These are phyloP conservation scores for Candida hungchunana DNA, from an alignment of 805 yeast species.

Conservation along the genomic window DNA sequence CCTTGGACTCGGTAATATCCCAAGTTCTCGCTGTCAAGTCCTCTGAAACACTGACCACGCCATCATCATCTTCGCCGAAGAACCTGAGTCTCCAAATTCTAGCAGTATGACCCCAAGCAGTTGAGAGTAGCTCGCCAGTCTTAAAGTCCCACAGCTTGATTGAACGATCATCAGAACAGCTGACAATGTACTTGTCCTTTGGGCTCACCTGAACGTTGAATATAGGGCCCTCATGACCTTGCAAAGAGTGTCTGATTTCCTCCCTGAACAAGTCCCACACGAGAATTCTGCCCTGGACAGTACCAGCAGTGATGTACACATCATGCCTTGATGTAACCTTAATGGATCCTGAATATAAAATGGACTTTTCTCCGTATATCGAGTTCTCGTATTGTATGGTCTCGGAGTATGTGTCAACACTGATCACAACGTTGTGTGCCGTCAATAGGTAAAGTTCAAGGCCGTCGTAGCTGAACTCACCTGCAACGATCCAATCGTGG, in stretches of 20 bases:
- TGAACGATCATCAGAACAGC: slow-evolving; percentile 94
- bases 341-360: slow-evolving; percentile 83
- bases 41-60: slow-evolving; percentile 70
- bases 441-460: slow-evolving; percentile 52
- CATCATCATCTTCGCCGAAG: slow-evolving; percentile 33
- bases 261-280: slow-evolving; percentile 60
- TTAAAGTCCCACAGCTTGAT: slow-evolving; percentile 67
- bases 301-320: slow-evolving; percentile 77
- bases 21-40: slow-evolving; percentile 84
- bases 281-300: slow-evolving; percentile 84
- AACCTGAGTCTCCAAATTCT: slow-evolving; percentile 85
- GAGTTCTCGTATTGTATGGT: slow-evolving; percentile 29
- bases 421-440: slow-evolving; percentile 69
- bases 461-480: slow-evolving; percentile 42
- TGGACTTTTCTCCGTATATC: slow-evolving; percentile 66
- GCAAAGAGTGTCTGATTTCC: slow-evolving; percentile 48
- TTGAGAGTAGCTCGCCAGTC: slow-evolving; percentile 56
- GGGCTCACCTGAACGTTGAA: slow-evolving; percentile 68
- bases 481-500: slow-evolving; percentile 78
- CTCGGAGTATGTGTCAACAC: slow-evolving; percentile 30
- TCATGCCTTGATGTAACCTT: slow-evolving; percentile 37
- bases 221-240: slow-evolving; percentile 87
- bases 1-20: slow-evolving; percentile 38
- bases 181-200: slow-evolving; percentile 51
- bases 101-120: slow-evolving; percentile 97